Base-by-base conservation (phyloP, 1,284 basidiomycete species). In the Pholiota adiposa region DNA sequence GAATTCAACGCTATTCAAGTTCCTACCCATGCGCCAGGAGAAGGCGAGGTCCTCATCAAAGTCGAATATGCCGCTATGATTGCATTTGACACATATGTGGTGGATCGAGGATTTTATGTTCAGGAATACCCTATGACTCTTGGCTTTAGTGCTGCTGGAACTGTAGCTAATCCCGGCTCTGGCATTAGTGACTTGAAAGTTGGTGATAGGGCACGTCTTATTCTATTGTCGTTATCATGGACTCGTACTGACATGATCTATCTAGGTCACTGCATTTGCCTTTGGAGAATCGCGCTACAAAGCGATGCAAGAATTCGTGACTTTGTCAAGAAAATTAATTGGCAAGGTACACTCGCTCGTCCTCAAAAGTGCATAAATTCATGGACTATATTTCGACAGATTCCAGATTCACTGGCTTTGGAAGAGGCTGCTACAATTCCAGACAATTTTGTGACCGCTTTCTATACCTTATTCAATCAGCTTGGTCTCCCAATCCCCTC, bases 381-480 rank as follows among this genome's bases (percentile, higher is more conserved):
- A 29, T 31, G 25, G 43, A 18, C 58, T 33, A 52, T 19, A 52
- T 46, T 51, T 11, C 40, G 43, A 4, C 56, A 82, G 82, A 70
- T 84, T 36, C 82, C 83, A 2, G 73, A 75, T 51, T 68, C 63
- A 12, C 51, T 83, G 21, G 51, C 75, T 1, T 70, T 81, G 1
- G 74, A 73, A 19, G 76, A 72, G 23, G 83, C 81, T 0, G 79
- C 76, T 4, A 79, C 81, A 0, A 72, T 85, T 36, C 80, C 83
- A 16, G 81, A 85, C 66, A 84, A 83, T 65, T 81, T 83, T 51
- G 72, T 81, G 54, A 80, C 78, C 3, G 75, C 81, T 0, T 83
- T 79, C 67, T 80, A 75, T 65, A 77, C 79, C 0, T 60, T 85
- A 5, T 84, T 83, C 68, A 77, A 73, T 58, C 71, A 78, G 46